Evolutionary conservation across 1,284 basidiomycete species (phyloP), one percentile per base, ranked within the genome.

Genomic region (Trichosporon sp.): DNA sequence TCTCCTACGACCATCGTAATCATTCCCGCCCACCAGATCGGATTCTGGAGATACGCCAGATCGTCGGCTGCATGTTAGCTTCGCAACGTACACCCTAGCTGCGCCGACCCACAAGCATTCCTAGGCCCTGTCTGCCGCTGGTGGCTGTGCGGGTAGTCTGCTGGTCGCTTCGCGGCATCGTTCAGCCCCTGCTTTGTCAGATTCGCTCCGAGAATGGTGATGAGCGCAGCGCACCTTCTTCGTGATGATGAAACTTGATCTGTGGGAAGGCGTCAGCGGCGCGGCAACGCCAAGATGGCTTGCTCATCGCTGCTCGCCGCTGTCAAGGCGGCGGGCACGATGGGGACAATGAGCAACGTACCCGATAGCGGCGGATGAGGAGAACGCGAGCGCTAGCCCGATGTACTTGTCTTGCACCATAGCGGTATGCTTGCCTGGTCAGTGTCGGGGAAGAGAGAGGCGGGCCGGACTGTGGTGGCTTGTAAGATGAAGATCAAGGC

Each of bases 1-100:
- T 97, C 95, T 69, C 95, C 95, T 38, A 95, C 80, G 46, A 96
- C 87, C 88, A 97, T 88, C 16, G 93, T 96, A 40, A 90, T 87
- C 88, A 98, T 97, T 64, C 96, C 96, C 3, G 92, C 92, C 97
- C 96, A 99, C 96, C 97, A 99, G 78, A 97, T 91, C 38, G 94
- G 93, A 86, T 94, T 99, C 77, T 88, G 89, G 67, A 99, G 87
- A 84, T 99, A 99, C 19, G 91, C 85, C 76, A 91, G 86, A 80
- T 91, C 91, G 69, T 94, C 93, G 0, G 92, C 92, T 70, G 91
- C 12, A 4, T 3, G 40, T 65, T 26, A 67, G 67, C 59, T 38
- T 26, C 51, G 16, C 48, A 37, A 63, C 14, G 51, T 40, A 7
- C 31, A 43, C 26, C 92, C 91, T 77, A 92, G 84, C 91, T 90